Percentiles rank a stretch among this genome's conserved stretches.
Evolutionary conservation across 345 rosid genomes (phyloP).

Genomic region (Syzygium aqueum): DNA sequence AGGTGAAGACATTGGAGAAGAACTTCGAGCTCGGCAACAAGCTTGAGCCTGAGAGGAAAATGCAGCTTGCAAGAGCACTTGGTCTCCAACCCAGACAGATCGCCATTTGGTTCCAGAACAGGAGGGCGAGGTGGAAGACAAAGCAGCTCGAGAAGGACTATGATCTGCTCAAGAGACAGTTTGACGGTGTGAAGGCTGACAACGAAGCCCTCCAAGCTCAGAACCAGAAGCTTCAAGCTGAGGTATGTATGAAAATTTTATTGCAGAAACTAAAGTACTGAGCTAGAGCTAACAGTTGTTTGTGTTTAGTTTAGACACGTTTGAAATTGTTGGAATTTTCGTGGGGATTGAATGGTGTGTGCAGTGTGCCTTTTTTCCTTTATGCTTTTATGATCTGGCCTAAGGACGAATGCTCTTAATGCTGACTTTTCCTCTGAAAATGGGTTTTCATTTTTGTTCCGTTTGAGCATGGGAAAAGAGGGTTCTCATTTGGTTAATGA

Average conservation of each 20-base stretch:
- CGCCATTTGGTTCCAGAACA: slow-evolving; percentile 97
- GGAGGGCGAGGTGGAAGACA: slow-evolving; percentile 96
- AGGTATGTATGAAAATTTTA: slow-evolving; percentile 32
- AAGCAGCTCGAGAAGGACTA: slow-evolving; percentile 96
- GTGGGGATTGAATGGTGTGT: not conserved
- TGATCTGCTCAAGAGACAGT: slow-evolving; percentile 74
- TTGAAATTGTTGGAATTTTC: not conserved
- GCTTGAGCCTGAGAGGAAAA: slow-evolving; percentile 97
- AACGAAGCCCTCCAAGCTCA: slow-evolving; percentile 78
- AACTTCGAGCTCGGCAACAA: slow-evolving; percentile 92
- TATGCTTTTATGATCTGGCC: not conserved
- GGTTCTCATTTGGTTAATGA: not conserved
- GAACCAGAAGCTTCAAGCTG: slow-evolving; percentile 74
- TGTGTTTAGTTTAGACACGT: not conserved
- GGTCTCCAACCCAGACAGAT: slow-evolving; percentile 96
- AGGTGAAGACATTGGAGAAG: slow-evolving; percentile 90
- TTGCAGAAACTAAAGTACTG: not conserved
- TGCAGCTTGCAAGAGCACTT: slow-evolving; percentile 92
- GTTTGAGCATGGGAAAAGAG: not conserved
- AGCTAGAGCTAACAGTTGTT: not conserved
- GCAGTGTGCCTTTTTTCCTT: not conserved
- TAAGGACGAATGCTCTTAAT: not conserved
- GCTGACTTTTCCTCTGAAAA: not conserved
- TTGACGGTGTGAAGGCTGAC: slow-evolving; percentile 67
- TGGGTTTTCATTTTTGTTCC: not conserved